phyloP scores from a whole-genome alignment of 83 land plant genomes.

The Thuja plicata region DNA sequence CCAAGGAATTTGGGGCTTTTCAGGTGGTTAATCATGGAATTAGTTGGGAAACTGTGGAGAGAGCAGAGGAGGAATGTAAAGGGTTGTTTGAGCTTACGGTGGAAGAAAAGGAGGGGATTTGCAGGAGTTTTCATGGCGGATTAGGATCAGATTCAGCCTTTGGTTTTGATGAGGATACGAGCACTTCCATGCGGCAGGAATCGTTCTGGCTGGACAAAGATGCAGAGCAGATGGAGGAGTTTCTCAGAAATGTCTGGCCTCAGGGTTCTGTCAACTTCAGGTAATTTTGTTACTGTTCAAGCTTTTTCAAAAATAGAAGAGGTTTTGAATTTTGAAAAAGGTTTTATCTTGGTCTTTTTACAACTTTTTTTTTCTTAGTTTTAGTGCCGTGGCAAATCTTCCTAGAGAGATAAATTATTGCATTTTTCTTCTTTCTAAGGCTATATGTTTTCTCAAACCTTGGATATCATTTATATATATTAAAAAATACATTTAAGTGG shows the following conservation, averaged over 20 bases:
- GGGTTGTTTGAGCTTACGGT: neutral
- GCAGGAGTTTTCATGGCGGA: neutral
- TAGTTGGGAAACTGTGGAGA: neutral
- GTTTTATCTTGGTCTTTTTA: no score
- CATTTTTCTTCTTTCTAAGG: no score
- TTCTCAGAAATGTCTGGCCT: slow-evolving; percentile 2
- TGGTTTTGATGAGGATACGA: slow-evolving; percentile 4
- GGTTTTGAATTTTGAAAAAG: no score
- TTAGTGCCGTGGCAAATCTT: no score
- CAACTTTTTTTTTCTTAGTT: no score
- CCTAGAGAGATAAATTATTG: no score
- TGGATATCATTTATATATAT: no score
- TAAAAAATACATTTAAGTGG: no score
- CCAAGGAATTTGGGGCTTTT: neutral
- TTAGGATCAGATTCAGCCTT: neutral
- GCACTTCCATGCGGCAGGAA: neutral
- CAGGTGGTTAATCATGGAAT: slow-evolving; percentile 1
- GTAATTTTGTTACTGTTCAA: neutral
- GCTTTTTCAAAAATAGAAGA: neutral
- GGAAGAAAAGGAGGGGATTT: slow-evolving; percentile 2
- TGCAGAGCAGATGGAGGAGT: neutral
- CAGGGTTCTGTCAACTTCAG: slow-evolving; percentile 3
- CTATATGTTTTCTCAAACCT: no score
- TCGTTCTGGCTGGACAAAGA: neutral
- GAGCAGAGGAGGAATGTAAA: neutral